Evolutionary conservation across 805 yeast genomes (phyloP), one percentile per base, ranked within the genome.

Genomic region (Lipomyces spencermartinsiae): DNA sequence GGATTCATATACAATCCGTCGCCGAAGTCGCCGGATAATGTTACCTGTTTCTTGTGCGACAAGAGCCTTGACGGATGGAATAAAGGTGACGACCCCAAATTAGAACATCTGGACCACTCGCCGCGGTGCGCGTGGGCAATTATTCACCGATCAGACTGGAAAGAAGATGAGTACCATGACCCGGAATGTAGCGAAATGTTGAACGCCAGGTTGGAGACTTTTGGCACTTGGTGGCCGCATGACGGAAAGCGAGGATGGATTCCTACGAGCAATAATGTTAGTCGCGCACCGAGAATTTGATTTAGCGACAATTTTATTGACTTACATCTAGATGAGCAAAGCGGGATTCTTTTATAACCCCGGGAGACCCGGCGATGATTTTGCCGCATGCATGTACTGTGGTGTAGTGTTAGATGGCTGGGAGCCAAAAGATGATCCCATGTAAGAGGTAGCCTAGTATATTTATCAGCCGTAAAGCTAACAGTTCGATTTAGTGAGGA

Each of bases 281-380:
- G 66, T 53, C n/a, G 34, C 10, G 29, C 34, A 19, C 35, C 22
- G 49, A 43, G 22, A 59, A 5, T 49, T 16, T n/a, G 31, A 54
- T 29, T 53, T 16, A 31, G 25, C 35, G 5, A 14, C 10, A 6
- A 29, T 6, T 22, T 37, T 16, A 35, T 54, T 55, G 37, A 22
- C 7, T 19, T 10, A 39, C 22, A 19, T 33, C 19, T 60, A 65
- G 58, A 76, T 91, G 79, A 86, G 87, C 1, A 83, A 82, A 37
- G 86, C 87, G 43, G 96, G 97, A 0, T 89, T 91, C 74, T 87
- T 82, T 69, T 88, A 84, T 74, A 79, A 82, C 10, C 90, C 92
- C 1, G 70, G 76, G 34, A 78, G 80, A 2, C 74, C 53, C 9
- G 80, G 80, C 49, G 87, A 84, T 62, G 90, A 88, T 75, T 81